These are phyloP conservation scores for Penicillium crustosum DNA, from an alignment of 2,329 filamentous ascomycete species.

Conservation along the genomic window DNA sequence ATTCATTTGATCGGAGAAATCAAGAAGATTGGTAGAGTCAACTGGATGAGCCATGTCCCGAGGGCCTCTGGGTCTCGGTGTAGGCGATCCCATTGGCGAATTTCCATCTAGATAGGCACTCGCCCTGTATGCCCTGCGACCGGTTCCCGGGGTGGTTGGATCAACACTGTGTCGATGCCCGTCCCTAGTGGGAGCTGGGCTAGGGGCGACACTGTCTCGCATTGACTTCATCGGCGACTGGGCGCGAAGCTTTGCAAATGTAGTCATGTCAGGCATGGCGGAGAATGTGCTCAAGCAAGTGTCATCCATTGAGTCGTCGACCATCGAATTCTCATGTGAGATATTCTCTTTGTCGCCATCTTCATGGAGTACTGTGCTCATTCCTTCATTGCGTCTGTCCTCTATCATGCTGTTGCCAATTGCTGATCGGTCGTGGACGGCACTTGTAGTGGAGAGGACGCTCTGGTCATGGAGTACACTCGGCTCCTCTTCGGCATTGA, in stretches of 20 bases:
- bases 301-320: slow-evolving; percentile 43
- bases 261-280: slow-evolving; percentile 81
- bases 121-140: slow-evolving; percentile 39
- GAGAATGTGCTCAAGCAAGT: slow-evolving; percentile 79
- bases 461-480: slow-evolving; percentile 24
- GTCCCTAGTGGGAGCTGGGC: slow-evolving; percentile 36
- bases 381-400: slow-evolving; percentile 42
- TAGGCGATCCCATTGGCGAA: slow-evolving; percentile 40
- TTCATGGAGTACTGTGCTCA: slow-evolving; percentile 43
- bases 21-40: slow-evolving; percentile 76
- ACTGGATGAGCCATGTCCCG: slow-evolving; percentile 45
- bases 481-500: slow-evolving; percentile 32
- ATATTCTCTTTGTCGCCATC: slow-evolving; percentile 27
- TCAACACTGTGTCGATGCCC: slow-evolving; percentile 21
- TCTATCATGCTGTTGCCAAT: slow-evolving; percentile 40
- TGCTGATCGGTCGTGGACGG: slow-evolving; percentile 19
- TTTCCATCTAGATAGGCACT: slow-evolving; percentile 34
- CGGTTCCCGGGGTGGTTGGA: slow-evolving; percentile 50
- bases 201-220: slow-evolving; percentile 40
- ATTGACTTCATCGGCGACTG: slow-evolving; percentile 59
- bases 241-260: slow-evolving; percentile 68
- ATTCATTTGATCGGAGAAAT: slow-evolving; percentile 80
- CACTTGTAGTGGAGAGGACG: slow-evolving; percentile 12
- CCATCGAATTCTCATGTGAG: slow-evolving; percentile 27
- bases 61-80: slow-evolving; percentile 52